Conservation (phyloP, 257 asterid species). For the Nicotiana paniculata region DNA sequence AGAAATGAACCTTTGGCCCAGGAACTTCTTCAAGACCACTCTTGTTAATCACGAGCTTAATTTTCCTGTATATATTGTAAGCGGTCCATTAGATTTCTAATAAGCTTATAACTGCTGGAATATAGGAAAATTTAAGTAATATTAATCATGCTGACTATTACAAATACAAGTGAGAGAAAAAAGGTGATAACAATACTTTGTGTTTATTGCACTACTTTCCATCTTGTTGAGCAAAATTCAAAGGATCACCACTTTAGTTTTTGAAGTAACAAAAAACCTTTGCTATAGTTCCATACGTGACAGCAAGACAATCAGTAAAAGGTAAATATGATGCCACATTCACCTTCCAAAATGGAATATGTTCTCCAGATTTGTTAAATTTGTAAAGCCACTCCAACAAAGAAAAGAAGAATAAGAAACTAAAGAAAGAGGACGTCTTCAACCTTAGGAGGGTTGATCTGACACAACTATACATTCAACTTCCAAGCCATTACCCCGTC, state of each 20-base stretch:
- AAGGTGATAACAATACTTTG: background rate
- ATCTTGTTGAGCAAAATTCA: background rate
- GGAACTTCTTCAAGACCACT: conserved; percentile 72
- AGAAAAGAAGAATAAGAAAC: background rate
- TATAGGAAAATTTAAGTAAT: background rate
- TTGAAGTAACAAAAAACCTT: background rate
- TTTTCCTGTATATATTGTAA: conserved; percentile 42
- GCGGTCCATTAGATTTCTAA: background rate
- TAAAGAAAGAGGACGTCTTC: background rate
- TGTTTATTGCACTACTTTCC: background rate
- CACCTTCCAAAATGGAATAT: background rate
- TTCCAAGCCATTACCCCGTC: background rate
- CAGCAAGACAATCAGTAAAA: background rate
- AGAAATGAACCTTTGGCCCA: conserved; percentile 80
- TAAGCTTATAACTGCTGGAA: background rate
- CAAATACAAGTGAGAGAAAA: background rate
- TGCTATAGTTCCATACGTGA: background rate
- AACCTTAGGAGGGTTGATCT: background rate
- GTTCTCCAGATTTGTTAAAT: background rate
- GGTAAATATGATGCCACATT: background rate
- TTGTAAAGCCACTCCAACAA: background rate
- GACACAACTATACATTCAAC: background rate
- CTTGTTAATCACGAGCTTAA: conserved; percentile 63
- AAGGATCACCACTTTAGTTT: background rate
- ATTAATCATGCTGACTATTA: background rate